Base-by-base conservation (phyloP, 305 asterid genomes). In the Euphrasia arctica region DNA sequence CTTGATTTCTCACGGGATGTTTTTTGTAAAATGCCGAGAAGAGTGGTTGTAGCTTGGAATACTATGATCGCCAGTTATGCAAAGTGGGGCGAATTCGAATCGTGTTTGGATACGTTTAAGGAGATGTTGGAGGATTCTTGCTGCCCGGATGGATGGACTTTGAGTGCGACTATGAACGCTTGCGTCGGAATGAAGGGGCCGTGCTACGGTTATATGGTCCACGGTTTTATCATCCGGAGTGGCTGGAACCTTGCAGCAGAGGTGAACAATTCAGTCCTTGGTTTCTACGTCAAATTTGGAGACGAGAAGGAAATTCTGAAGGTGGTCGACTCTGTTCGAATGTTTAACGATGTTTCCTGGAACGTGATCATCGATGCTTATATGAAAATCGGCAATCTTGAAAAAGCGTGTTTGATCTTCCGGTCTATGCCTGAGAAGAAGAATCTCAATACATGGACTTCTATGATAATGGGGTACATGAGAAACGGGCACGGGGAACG, bases 191-290 rank as follows among this genome's bases (percentile, higher is more conserved):
- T 78, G 69, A 62, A 49, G 39, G 41, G 75, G 29, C 68, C 79
- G 1, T 63, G 64, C 57, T 64, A 58, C 48, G 89, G 91, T 55
- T 12, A 28, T 50, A 72, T 74, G 70, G 11, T 82, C 64, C 94
- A 83, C 52, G 69, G 81, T 68, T 80, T 77, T 58, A 73, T 84
- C 48, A 61, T 77, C 62, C 70, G 58, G 73, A 79, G 78, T 68
- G 96, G 95, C 22, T 88, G 91, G 95, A 62, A 56, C 77, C 63
- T 72, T 29, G 90, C 80, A 1, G 79, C 66, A 43, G 95, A 88
- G 80, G 90, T 77, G 52, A 74, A 62, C 64, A 88, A 84, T 70
- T 85, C 91, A 8, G 68, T 77, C 31, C 81, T 87, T 67, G 78
- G 89, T 71, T 79, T 79, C 68, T 84, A 83, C 22, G 62, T 76